Evolutionary conservation across 805 yeast species (phyloP).

Genomic region (Yarrowia osloensis): DNA sequence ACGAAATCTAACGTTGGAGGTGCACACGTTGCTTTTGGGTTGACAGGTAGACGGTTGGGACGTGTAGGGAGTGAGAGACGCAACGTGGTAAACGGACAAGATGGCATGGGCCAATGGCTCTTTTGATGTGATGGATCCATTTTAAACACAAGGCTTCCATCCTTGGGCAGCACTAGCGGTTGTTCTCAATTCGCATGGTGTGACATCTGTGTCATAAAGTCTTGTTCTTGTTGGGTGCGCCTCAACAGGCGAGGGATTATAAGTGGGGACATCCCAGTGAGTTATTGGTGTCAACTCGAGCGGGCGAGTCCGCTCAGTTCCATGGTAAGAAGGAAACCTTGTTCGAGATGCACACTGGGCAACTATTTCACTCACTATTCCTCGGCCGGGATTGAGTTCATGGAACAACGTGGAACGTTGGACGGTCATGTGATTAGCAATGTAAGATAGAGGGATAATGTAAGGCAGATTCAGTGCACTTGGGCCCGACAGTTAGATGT

Average conservation of each 20-base stretch:
- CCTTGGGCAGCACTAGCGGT: too few species aligned
- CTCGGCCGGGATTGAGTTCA: not conserved
- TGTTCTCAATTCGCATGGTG: too few species aligned
- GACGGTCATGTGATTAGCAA: not conserved
- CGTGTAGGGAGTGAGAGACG: not conserved
- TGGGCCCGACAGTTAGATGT: too few species aligned
- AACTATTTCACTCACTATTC: not conserved
- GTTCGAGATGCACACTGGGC: not conserved
- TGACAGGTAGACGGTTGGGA: not conserved
- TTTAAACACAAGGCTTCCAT: too few species aligned
- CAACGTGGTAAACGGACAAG: not conserved
- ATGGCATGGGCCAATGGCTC: too few species aligned
- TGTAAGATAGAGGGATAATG: not conserved
- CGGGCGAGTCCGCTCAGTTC: not conserved
- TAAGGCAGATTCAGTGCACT: too few species aligned
- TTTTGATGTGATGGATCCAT: too few species aligned
- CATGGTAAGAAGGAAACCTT: not conserved
- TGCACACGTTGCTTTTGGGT: slow-evolving; percentile 12
- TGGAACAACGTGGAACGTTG: slow-evolving; percentile 11
- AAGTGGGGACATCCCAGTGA: not conserved
- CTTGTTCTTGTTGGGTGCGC: not conserved
- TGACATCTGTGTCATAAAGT: too few species aligned
- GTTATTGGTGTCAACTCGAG: not conserved
- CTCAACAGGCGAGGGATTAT: not conserved
- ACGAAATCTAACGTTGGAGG: slow-evolving; percentile 24